A percentile compares a stretch with the other conserved stretches of the same genome.
phyloP scores from a whole-genome alignment of 2,329 filamentous ascomycete species.

The Ilyonectria destructans region DNA sequence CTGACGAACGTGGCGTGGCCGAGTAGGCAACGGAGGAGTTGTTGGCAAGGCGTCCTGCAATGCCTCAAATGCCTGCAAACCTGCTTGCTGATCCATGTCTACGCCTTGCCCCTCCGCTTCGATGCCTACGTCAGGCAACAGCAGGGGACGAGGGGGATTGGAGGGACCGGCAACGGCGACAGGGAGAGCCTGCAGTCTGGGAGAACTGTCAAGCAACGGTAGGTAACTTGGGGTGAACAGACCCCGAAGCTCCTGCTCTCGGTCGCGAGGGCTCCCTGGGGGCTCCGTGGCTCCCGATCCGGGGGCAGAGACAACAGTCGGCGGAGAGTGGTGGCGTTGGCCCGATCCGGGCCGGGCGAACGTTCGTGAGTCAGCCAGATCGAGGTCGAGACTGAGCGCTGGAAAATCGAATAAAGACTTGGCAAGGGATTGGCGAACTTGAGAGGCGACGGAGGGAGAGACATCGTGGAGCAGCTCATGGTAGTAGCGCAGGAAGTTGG shows the following conservation, averaged over 20 bases:
- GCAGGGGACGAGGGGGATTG: conserved; percentile 40
- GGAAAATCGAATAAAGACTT: conserved; percentile 63
- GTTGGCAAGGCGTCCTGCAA: conserved; percentile 37
- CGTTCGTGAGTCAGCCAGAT: conserved; percentile 55
- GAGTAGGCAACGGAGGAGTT: conserved; percentile 44
- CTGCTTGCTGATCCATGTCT: conserved; percentile 43
- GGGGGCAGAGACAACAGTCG: conserved; percentile 49
- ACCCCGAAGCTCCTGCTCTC: conserved; percentile 74
- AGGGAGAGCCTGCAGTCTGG: conserved; percentile 42
- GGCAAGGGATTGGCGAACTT: conserved; percentile 64
- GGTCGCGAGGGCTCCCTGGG: conserved; percentile 66
- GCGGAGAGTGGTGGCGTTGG: conserved; percentile 53
- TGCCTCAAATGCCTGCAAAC: conserved; percentile 34
- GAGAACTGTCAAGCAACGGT: conserved; percentile 70
- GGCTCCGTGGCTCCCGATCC: conserved; percentile 50
- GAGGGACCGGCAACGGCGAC: conserved; percentile 36
- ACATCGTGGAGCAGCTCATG: conserved; percentile 66
- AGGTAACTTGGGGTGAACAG: conserved; percentile 76
- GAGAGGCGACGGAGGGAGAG: conserved; percentile 62
- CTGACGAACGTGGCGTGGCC: conserved; percentile 57
- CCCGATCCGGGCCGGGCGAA: conserved; percentile 49
- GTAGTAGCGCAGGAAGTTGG: conserved; percentile 71
- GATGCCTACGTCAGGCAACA: conserved; percentile 48
- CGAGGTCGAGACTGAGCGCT: conserved; percentile 57
- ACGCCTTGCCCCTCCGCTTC: conserved; percentile 43